Evolutionary conservation across 805 yeast species (phyloP).

Genomic region (Nakazawaea laoshanensis): DNA sequence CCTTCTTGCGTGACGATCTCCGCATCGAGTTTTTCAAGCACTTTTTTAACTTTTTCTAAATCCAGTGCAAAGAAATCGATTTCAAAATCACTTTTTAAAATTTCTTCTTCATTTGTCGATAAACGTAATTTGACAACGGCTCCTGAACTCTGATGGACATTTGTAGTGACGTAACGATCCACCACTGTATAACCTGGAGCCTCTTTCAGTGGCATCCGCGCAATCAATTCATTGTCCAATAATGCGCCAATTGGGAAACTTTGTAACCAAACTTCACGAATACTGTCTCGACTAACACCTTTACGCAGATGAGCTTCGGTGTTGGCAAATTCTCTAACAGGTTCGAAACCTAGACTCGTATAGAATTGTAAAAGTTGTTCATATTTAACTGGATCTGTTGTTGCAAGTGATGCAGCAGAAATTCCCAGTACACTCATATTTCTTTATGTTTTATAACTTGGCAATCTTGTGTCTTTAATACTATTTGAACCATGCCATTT

Average conservation of each 20-base stretch:
- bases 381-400: constrained; percentile 39
- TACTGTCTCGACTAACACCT: constrained; percentile 60
- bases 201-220: constrained; percentile 26
- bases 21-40: constrained; percentile 14
- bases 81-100: constrained; percentile 24
- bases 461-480: background rate
- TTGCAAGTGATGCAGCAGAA: constrained; percentile 55
- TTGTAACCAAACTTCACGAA: constrained; percentile 68
- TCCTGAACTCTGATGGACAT: constrained; percentile 31
- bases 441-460: background rate
- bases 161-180: constrained; percentile 6
- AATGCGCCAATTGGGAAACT: constrained; percentile 40
- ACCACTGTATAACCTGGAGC: constrained; percentile 5
- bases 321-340: constrained; percentile 48
- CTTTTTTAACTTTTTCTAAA: constrained; percentile 17
- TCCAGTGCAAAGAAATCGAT: constrained; percentile 33
- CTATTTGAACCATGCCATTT: too few species aligned
- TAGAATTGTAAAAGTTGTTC: constrained; percentile 47
- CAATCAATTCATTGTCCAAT: constrained; percentile 11
- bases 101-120: constrained; percentile 23
- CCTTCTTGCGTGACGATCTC: constrained; percentile 11
- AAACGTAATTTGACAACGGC: constrained; percentile 39
- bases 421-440: constrained; percentile 25
- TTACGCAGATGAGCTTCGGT: constrained; percentile 24
- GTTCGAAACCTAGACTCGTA: constrained; percentile 48